A percentile compares a stretch with the other conserved stretches of the same genome.
These are phyloP conservation scores for Aspergillus steynii DNA, from an alignment of 495 filamentous ascomycete species.

Conservation along the genomic window DNA sequence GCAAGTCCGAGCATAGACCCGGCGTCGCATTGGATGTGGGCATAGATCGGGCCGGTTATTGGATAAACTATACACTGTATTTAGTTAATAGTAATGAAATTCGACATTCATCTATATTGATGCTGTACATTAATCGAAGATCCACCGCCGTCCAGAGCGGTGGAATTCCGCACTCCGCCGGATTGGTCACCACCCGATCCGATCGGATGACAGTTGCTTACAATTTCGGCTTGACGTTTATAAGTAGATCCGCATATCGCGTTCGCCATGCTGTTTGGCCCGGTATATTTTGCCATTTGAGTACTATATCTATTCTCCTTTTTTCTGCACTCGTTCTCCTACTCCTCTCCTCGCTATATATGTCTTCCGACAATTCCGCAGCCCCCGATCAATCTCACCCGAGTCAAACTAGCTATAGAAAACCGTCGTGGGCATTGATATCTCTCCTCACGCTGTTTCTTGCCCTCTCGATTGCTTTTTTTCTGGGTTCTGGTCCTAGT, in stretches of 20 bases:
- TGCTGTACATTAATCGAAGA: background rate
- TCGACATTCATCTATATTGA: too few species aligned
- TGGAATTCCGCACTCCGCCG: conserved; percentile 13
- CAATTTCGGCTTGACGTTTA: background rate
- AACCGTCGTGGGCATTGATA: conserved; percentile 4
- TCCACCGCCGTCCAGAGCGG: conserved; percentile 5
- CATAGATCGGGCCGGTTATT: background rate
- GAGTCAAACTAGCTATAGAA: background rate
- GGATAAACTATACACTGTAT: background rate
- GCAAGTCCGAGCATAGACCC: background rate
- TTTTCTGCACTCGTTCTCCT: background rate
- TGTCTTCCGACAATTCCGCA: background rate
- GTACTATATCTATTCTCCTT: too few species aligned
- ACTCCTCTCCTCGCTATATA: background rate
- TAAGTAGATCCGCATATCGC: background rate
- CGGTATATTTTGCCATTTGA: too few species aligned
- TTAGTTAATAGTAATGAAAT: background rate
- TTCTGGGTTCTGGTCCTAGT: background rate
- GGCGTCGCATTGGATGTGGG: background rate
- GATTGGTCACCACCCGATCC: conserved; percentile 9
- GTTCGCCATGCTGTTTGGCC: background rate
- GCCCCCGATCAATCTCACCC: background rate
- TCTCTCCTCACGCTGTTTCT: conserved; percentile 11
- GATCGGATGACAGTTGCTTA: conserved; percentile 11
- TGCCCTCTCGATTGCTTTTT: conserved; percentile 10